Base-by-base conservation (phyloP, 768 basidiomycete species). In the Tricholoma sp. region DNA sequence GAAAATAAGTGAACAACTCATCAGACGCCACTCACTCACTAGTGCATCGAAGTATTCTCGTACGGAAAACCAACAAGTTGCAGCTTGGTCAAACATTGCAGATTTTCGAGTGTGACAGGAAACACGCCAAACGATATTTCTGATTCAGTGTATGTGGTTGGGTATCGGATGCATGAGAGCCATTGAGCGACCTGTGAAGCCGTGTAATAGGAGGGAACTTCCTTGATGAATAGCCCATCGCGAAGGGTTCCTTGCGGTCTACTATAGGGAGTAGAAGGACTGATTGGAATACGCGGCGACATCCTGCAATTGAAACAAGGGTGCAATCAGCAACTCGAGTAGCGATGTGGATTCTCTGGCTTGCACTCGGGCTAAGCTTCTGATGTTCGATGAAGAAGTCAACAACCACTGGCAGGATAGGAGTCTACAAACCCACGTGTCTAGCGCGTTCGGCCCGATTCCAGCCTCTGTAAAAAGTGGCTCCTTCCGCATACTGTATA, bases 21-120 rank as follows among this genome's bases (percentile, higher is more conserved):
- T 39, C 16, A 16, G 3, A 39, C 7, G 14, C 37, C 3, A 39
- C 6, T 39, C 24, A 63, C 73, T 56, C 57, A 75, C 74, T 74
- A 75, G 50, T 74, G 74, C 69, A 76, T 73, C 5, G 63, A 63
- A 0, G 70, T 73, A 45, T 73, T 74, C 56, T 76, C 74, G 53
- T 70, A 76, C 2, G 73, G 72, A 43, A 74, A 73, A 4, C 71
- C 61, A n/a, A 70, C 45, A 4, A 74, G 49, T 43, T 73, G 69
- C 8, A 65, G 55, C 8, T 66, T 64, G 27, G 69, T 64, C 1
- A 76, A 27, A 2, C 55, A 47, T 41, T 55, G 59, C 1, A 76
- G 61, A 37, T 63, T 71, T n/a, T 69, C 68, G 19, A 71, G 53
- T 7, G 65, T 66, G 12, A 59, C 58, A 16, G 63, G 59, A 54